Evolutionary conservation across 2,329 filamentous ascomycete genomes (phyloP).

Genomic region (Hypoxylon sp.): DNA sequence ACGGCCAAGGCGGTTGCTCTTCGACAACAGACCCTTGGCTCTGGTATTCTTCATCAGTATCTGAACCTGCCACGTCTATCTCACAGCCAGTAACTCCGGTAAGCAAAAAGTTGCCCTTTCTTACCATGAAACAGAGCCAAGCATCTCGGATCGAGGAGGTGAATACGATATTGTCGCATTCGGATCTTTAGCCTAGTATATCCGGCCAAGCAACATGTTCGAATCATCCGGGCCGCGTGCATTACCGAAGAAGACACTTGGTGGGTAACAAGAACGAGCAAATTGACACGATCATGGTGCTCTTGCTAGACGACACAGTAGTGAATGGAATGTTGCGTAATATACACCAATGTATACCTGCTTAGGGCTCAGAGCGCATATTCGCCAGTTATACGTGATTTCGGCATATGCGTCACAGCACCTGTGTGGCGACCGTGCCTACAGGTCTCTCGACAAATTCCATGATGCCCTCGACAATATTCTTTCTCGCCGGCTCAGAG

Average conservation of each 20-base stretch:
- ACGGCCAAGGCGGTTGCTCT: slow-evolving; percentile 36
- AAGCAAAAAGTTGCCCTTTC: slow-evolving; percentile 19
- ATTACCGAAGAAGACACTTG: slow-evolving; percentile 36
- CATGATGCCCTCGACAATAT: slow-evolving; percentile 89
- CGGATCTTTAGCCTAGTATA: slow-evolving; percentile 44
- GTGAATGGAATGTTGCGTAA: slow-evolving; percentile 38
- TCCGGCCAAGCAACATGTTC: slow-evolving; percentile 28
- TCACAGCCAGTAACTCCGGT: slow-evolving; percentile 27
- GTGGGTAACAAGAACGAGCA: slow-evolving; percentile 23
- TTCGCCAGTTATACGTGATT: slow-evolving; percentile 45
- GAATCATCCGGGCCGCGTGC: slow-evolving; percentile 40
- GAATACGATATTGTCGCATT: slow-evolving; percentile 40
- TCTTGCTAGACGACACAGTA: slow-evolving; percentile 35
- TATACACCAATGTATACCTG: slow-evolving; percentile 42
- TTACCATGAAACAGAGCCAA: slow-evolving; percentile 40
- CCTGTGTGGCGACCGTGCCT: slow-evolving; percentile 86
- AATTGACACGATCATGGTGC: slow-evolving; percentile 28
- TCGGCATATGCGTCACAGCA: slow-evolving; percentile 60
- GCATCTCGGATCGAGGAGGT: slow-evolving; percentile 38
- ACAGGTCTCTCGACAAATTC: slow-evolving; percentile 89
- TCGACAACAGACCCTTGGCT: slow-evolving; percentile 5
- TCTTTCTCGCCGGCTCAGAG: slow-evolving; percentile 84
- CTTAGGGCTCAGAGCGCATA: slow-evolving; percentile 30
- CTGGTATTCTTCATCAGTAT: slow-evolving; percentile 13
- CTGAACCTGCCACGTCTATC: slow-evolving; percentile 26